phyloP scores from a whole-genome alignment of 1,284 basidiomycete genomes.

The Boletus smithii region DNA sequence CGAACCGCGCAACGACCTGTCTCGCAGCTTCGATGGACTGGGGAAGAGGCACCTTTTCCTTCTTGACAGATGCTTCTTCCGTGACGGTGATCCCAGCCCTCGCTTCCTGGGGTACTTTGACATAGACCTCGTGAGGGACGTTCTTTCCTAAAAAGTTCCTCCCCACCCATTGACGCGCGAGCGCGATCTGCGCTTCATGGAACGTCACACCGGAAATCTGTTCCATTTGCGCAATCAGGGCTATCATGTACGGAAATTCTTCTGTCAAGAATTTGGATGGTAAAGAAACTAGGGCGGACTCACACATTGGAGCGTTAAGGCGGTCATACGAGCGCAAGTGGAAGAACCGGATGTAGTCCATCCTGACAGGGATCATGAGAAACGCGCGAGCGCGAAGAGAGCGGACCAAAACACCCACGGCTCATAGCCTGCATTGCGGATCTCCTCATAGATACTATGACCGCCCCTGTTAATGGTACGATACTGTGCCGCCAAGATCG shows the following conservation, averaged over 20 bases:
- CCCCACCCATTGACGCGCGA: conserved; percentile 80
- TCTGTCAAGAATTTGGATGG: conserved; percentile 2
- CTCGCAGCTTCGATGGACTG: conserved; percentile 61
- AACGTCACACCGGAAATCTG: conserved; percentile 74
- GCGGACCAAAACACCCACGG: conserved; percentile 55
- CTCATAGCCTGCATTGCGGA: conserved; percentile 76
- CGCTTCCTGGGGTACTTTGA: conserved; percentile 49
- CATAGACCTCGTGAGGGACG: conserved; percentile 48
- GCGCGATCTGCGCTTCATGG: conserved; percentile 82
- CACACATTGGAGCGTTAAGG: conserved; percentile 77
- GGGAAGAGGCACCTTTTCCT: conserved; percentile 65
- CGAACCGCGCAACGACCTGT: conserved; percentile 62
- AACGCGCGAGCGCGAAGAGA: too few relatives aligned
- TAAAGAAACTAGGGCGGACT: conserved; percentile 17
- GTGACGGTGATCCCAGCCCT: conserved; percentile 39
- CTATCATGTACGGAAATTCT: too few relatives aligned
- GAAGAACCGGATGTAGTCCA: conserved; percentile 83
- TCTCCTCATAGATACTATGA: conserved; percentile 79
- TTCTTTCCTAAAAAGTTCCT: conserved; percentile 39
- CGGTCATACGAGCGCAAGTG: conserved; percentile 89
- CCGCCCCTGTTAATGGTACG: conserved; percentile 87
- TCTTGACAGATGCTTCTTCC: conserved; percentile 53
- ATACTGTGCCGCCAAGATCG: conserved; percentile 81
- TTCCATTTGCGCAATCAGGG: conserved; percentile 69
- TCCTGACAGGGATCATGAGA: conserved; percentile 39